Base-by-base conservation (phyloP, 768 basidiomycete genomes). In the Macrolepiota albuminosa region DNA sequence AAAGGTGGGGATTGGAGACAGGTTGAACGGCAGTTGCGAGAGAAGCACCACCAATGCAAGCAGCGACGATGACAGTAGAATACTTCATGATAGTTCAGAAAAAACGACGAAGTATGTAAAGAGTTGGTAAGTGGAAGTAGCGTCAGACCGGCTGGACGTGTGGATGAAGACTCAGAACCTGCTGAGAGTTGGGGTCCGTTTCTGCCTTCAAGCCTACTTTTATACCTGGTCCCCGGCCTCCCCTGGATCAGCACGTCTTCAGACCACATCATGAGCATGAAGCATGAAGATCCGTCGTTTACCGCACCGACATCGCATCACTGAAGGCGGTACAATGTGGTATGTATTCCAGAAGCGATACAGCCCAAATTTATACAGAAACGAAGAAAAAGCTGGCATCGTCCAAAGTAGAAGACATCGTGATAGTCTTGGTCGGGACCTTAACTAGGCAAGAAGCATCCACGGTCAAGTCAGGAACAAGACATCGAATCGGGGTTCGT, bases 71-170 rank as follows among this genome's bases (percentile, higher is more conserved):
- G 40, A 60, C 60, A 37, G 58, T 56, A 57, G 62, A 63, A 50
- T 63, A 63, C 54, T 63, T 63, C 62, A 65, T 65, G 54, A 61
- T 57, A 52, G 36, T 40, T 46, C 11, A 42, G 36, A 47, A 29
- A 13, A n/a, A 46, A 26, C 16, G 29, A 24, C 21, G 54, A 36
- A 51, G 18, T 34, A 45, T 54, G 45, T 14, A 49, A 55, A 49
- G 29, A 47, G 43, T 39, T 18, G 10, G 57, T 42, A 50, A 59
- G 34, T 31, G 51, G 37, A 39, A 54, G 57, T 24, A 47, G 50
- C 29, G 62, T 53, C 58, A 63, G 64, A 63, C 64, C 62, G 42
- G 64, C 64, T 63, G 51, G 54, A 54, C 29, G 52, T 58, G 54
- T 51, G 47, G 47, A 42, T 48, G 61, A 54, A 58, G 57, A 42